Evolutionary conservation across 768 basidiomycete genomes (phyloP).

Genomic region (Mycena filopes): DNA sequence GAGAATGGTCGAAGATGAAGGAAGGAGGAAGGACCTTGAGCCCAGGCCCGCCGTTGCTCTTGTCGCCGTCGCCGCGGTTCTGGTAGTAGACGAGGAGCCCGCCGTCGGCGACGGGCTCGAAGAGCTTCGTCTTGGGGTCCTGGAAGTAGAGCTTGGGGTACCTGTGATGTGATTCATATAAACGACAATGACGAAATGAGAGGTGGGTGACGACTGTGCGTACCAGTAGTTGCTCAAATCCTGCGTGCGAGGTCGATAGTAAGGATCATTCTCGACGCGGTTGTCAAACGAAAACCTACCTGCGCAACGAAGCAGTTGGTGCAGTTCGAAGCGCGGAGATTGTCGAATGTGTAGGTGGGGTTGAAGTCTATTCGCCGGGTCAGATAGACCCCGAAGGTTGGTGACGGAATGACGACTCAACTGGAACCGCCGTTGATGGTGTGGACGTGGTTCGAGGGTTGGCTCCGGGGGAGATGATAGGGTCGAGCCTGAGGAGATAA

Average conservation of each 20-base stretch:
- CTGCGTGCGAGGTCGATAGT: slow-evolving; percentile 32
- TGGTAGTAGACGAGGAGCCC: slow-evolving; percentile 54
- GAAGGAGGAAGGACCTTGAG: too few species aligned
- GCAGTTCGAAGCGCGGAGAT: slow-evolving; percentile 48
- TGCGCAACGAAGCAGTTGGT: slow-evolving; percentile 50
- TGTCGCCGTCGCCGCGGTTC: slow-evolving; percentile 52
- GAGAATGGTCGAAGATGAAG: too few species aligned
- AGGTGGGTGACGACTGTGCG: too few species aligned
- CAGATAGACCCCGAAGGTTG: neutral
- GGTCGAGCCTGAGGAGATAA: slow-evolving; percentile 49
- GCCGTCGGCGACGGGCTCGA: slow-evolving; percentile 52
- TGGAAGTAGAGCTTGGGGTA: slow-evolving; percentile 51
- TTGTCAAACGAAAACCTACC: too few species aligned
- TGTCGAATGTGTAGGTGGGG: slow-evolving; percentile 46
- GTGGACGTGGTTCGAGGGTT: slow-evolving; percentile 54
- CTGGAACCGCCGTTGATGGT: slow-evolving; percentile 53
- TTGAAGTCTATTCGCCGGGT: slow-evolving; percentile 43
- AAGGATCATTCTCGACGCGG: slow-evolving; percentile 1
- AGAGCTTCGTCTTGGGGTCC: slow-evolving; percentile 47
- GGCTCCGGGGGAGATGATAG: slow-evolving; percentile 47
- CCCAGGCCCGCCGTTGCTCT: slow-evolving; percentile 50
- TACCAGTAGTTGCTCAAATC: slow-evolving; percentile 56
- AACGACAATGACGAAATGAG: too few species aligned
- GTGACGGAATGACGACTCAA: slow-evolving; percentile 30
- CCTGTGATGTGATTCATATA: too few species aligned